Conservation (phyloP, 169 alveolate genomes). For the Eimeria maxima region DNA sequence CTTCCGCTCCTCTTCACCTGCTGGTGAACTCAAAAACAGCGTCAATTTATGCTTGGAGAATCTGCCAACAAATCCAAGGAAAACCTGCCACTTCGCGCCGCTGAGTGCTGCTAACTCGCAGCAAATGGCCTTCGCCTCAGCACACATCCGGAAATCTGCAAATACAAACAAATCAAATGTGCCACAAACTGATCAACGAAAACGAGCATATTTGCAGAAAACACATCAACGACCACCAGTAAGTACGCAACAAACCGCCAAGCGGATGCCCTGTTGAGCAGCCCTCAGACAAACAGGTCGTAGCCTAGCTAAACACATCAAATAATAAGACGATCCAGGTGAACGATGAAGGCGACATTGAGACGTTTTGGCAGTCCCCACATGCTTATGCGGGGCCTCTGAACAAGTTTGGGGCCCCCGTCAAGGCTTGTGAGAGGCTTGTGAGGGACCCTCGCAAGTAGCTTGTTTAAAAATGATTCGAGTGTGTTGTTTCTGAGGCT, state of each 20-base stretch:
- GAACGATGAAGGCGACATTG: neutral
- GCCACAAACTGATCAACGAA: neutral
- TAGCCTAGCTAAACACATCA: neutral
- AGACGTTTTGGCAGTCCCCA: neutral
- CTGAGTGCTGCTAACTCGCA: neutral
- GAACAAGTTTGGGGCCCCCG: neutral
- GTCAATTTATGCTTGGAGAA: neutral
- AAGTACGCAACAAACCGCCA: neutral
- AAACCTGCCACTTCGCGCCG: neutral
- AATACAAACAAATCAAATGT: neutral
- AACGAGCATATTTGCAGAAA: neutral
- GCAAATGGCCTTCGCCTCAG: neutral
- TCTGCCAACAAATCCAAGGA: neutral
- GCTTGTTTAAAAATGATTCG: too few relatives aligned
- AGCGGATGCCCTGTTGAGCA: neutral
- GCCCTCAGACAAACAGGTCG: neutral
- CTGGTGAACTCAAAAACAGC: neutral
- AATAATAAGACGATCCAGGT: neutral
- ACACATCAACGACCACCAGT: too few relatives aligned
- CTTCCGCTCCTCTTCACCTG: neutral
- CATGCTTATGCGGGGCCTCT: neutral
- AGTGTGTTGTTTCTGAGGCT: too few relatives aligned
- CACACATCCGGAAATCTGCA: slow-evolving; percentile 27
- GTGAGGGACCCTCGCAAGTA: too few relatives aligned
- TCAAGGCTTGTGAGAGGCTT: too few relatives aligned